phyloP scores from a whole-genome alignment of 495 filamentous ascomycete species.

The Parathielavia hyrcaniae region DNA sequence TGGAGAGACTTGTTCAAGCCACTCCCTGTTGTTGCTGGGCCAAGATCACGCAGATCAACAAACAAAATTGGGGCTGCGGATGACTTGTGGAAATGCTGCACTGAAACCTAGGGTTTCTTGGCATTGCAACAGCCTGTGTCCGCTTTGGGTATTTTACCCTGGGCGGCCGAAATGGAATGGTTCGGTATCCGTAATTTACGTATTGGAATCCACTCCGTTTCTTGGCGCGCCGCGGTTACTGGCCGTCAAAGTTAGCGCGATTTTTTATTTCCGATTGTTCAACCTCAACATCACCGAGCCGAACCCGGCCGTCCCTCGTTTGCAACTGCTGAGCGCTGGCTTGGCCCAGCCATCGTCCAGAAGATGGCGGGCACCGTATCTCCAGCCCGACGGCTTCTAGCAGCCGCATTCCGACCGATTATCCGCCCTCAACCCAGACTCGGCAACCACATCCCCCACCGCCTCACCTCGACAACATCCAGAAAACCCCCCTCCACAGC shows the following conservation, averaged over 20 bases:
- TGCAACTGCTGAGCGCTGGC: slow-evolving; percentile 38
- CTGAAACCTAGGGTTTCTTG: too few relatives aligned
- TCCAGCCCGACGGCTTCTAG: slow-evolving; percentile 31
- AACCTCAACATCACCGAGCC: slow-evolving; percentile 5
- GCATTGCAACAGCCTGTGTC: too few relatives aligned
- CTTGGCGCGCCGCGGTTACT: too few relatives aligned
- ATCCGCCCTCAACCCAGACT: slow-evolving; percentile 14
- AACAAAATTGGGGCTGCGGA: too few relatives aligned
- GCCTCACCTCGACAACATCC: slow-evolving; percentile 37
- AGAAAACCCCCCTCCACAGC: slow-evolving; percentile 30
- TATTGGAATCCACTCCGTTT: too few relatives aligned
- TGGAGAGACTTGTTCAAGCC: too few relatives aligned
- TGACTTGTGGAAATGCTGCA: too few relatives aligned
- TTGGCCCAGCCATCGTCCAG: slow-evolving; percentile 26
- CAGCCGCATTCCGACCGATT: slow-evolving; percentile 29
- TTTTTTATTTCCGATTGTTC: slow-evolving; percentile 1
- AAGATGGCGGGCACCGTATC: slow-evolving; percentile 36
- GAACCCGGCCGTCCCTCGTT: slow-evolving; percentile 9
- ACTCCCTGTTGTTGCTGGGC: too few relatives aligned
- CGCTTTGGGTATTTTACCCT: too few relatives aligned
- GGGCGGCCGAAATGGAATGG: too few relatives aligned
- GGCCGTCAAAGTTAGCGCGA: neutral
- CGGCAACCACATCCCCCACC: slow-evolving; percentile 23
- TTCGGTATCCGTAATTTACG: too few relatives aligned
- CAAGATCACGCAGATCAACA: too few relatives aligned